These are phyloP conservation scores for Fusarium palustre DNA, from an alignment of 2,329 filamentous ascomycete genomes.

Conservation along the genomic window DNA sequence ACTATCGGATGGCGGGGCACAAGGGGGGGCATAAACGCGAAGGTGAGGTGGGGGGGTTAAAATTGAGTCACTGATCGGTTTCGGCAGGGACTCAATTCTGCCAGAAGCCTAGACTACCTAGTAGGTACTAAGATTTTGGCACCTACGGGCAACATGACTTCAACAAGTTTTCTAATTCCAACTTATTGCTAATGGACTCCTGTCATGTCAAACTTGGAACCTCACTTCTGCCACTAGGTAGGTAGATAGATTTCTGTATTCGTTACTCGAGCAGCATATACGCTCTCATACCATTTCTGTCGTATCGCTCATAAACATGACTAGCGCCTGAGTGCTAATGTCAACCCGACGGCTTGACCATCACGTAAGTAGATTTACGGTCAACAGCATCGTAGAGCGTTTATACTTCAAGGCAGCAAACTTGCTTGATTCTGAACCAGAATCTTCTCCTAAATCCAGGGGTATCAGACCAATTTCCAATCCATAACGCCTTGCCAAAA, in stretches of 20 bases:
- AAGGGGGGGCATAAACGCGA: conserved; percentile 50
- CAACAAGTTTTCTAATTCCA: not conserved
- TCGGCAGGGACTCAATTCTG: conserved; percentile 14
- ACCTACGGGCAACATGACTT: not conserved
- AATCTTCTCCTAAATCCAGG: conserved; percentile 18
- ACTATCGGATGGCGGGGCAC: conserved; percentile 47
- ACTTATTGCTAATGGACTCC: not conserved
- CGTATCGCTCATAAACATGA: not conserved
- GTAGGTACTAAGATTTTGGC: not conserved
- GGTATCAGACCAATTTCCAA: conserved; percentile 45
- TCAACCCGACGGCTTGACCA: not conserved
- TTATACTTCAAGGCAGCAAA: conserved; percentile 1
- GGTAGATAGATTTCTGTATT: not conserved
- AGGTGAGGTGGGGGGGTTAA: conserved; percentile 53
- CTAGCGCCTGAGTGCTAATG: not conserved
- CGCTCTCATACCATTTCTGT: not conserved
- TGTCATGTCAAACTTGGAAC: not conserved
- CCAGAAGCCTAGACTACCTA: not conserved
- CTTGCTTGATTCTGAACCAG: conserved; percentile 9
- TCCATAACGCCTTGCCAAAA: conserved; percentile 36
- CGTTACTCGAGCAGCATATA: not conserved
- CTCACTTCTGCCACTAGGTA: not conserved
- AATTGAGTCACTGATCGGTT: conserved; percentile 49
- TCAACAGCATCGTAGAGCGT: not conserved
- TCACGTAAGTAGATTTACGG: not conserved